Percentiles rank a stretch among this genome's conserved stretches.
These are phyloP conservation scores for Candida sojae DNA, from an alignment of 1,139 yeast species.

Conservation along the genomic window DNA sequence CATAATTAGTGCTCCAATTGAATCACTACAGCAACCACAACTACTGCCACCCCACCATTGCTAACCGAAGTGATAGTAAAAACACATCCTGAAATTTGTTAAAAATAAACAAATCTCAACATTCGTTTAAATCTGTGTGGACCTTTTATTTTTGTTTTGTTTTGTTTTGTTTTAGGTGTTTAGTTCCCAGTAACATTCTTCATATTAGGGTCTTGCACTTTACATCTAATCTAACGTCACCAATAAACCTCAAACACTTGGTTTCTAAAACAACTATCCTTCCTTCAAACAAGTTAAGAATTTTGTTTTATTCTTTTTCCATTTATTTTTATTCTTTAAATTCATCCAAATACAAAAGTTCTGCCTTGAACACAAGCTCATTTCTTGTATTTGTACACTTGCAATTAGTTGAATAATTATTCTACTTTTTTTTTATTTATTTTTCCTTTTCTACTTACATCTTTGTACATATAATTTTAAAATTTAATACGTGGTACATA, in stretches of 20 bases:
- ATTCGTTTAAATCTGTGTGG: neutral
- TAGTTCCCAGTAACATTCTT: neutral
- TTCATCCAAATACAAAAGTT: no score
- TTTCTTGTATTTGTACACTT: no score
- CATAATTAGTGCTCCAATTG: no score
- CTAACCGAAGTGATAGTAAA: neutral
- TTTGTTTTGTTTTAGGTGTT: neutral
- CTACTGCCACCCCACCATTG: neutral
- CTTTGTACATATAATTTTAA: neutral
- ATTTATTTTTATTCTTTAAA: no score
- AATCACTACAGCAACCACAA: neutral
- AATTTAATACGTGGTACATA: neutral
- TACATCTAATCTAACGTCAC: neutral
- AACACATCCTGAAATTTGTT: neutral
- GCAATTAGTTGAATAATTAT: no score
- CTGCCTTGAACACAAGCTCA: no score
- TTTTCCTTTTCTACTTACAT: neutral
- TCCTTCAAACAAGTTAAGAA: neutral
- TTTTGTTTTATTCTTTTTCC: neutral
- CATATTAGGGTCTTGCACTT: conserved; percentile 1
- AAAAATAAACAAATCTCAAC: neutral
- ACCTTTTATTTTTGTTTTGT: neutral
- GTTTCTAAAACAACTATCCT: neutral
- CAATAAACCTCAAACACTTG: neutral
- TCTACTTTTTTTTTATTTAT: neutral